Conservation (phyloP, 2,329 filamentous ascomycete species). For the Xylariaceae sp. region DNA sequence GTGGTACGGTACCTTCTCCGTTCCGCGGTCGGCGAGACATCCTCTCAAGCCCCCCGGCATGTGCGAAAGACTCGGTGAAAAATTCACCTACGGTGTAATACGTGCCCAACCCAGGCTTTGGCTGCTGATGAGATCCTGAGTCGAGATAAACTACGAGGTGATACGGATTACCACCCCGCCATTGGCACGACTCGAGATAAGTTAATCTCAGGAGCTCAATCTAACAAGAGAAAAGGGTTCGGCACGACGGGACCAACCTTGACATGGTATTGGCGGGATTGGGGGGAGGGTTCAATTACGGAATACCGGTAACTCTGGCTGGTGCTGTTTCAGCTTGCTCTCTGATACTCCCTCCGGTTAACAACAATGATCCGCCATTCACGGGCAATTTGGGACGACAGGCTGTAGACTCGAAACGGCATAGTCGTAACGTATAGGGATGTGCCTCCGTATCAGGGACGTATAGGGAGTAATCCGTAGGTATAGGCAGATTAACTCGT, state of each 20-base stretch:
- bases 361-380: background rate
- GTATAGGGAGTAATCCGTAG: background rate
- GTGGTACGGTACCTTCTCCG: constrained; percentile 1
- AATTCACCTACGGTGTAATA: constrained; percentile 11
- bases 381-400: background rate
- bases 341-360: background rate
- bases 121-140: background rate
- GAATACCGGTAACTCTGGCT: background rate
- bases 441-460: background rate
- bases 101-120: background rate
- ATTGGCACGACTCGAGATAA: background rate
- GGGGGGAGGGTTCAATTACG: too few species aligned
- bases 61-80: constrained; percentile 18
- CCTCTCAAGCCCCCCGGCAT: background rate
- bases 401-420: too few species aligned
- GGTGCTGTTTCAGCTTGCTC: too few species aligned
- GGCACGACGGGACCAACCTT: background rate
- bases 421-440: too few species aligned
- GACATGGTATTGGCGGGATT: background rate
- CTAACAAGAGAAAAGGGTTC: background rate
- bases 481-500: background rate
- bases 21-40: background rate
- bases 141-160: background rate
- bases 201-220: background rate
- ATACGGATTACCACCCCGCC: background rate